Evolutionary conservation across 129 eudicot genomes (phyloP).

Genomic region (Chrysanthemum lavandulifolium): DNA sequence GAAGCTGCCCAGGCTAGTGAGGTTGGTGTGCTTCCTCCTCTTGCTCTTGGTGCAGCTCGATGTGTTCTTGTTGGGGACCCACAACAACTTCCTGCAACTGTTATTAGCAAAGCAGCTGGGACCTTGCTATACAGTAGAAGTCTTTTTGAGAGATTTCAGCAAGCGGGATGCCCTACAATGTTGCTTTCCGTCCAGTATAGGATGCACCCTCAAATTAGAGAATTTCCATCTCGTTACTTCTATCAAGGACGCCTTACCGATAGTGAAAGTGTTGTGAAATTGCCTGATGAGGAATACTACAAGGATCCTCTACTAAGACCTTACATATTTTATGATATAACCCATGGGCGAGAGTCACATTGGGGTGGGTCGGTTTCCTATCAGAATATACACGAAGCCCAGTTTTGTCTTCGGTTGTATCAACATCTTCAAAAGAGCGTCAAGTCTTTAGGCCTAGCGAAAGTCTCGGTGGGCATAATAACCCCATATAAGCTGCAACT

Average conservation of each 20-base stretch:
- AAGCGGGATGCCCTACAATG: conserved; percentile 99
- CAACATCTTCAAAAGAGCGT: conserved; percentile 87
- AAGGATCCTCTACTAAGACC: conserved; percentile 78
- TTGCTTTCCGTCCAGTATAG: conserved; percentile 89
- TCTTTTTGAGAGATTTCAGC: conserved; percentile 95
- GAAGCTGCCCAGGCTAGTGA: conserved; percentile 99
- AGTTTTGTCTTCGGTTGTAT: conserved; percentile 76
- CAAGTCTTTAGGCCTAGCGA: conserved; percentile 55
- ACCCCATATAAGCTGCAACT: conserved; percentile 95
- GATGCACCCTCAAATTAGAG: conserved; percentile 95
- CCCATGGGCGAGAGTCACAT: conserved; percentile 93
- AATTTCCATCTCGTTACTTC: conserved; percentile 89
- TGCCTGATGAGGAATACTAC: conserved; percentile 75
- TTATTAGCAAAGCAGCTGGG: conserved; percentile 98
- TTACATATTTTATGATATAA: conserved; percentile 76
- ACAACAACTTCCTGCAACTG: conserved; percentile 99
- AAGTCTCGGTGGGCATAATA: conserved; percentile 89
- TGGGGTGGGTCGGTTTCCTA: conserved; percentile 92
- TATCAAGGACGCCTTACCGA: conserved; percentile 92
- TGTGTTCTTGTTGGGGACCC: conserved; percentile 99
- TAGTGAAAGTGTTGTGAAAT: conserved; percentile 73
- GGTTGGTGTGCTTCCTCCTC: conserved; percentile 93
- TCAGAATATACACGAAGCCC: conserved; percentile 91
- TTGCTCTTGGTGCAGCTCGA: conserved; percentile 96
- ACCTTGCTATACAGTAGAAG: conserved; percentile 93